These are phyloP conservation scores for Pythium brachiatum DNA, from an alignment of 352 stramenopile species.

Conservation along the genomic window DNA sequence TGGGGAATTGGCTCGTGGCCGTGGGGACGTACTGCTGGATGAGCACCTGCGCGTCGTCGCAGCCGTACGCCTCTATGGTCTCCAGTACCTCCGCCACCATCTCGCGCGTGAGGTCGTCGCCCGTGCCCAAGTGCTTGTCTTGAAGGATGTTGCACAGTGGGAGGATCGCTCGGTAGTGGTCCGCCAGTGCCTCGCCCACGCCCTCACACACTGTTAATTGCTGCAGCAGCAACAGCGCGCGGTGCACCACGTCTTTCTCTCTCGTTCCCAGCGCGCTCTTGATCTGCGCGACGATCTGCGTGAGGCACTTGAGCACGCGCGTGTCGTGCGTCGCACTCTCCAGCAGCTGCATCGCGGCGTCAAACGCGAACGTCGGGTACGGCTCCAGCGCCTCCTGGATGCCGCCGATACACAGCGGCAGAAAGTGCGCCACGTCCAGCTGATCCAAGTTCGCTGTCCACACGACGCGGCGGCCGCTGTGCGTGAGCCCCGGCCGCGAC, in stretches of 20 bases:
- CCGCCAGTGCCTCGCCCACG: constrained; percentile 54
- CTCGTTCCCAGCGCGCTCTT: constrained; percentile 63
- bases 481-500: constrained; percentile 1
- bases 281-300: constrained; percentile 57
- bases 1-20: constrained; percentile 46
- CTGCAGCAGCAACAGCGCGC: constrained; percentile 69
- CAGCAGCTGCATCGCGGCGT: constrained; percentile 61
- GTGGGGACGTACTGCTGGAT: constrained; percentile 80
- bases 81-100: constrained; percentile 68
- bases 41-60: constrained; percentile 57
- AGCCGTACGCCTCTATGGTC: constrained; percentile 69
- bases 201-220: constrained; percentile 68
- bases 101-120: constrained; percentile 52
- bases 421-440: constrained; percentile 61
- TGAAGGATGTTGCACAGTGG: constrained; percentile 83
- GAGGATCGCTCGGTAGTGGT: constrained; percentile 73
- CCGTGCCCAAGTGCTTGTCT: constrained; percentile 71
- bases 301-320: constrained; percentile 52
- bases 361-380: constrained; percentile 68
- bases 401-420: constrained; percentile 71
- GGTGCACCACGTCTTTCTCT: constrained; percentile 61
- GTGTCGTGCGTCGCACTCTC: constrained; percentile 45
- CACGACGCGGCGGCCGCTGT: constrained; percentile 42
- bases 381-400: constrained; percentile 75
- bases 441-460: constrained; percentile 61